Conservation (phyloP, 441 rosid species). For the Aleurites moluccanus region DNA sequence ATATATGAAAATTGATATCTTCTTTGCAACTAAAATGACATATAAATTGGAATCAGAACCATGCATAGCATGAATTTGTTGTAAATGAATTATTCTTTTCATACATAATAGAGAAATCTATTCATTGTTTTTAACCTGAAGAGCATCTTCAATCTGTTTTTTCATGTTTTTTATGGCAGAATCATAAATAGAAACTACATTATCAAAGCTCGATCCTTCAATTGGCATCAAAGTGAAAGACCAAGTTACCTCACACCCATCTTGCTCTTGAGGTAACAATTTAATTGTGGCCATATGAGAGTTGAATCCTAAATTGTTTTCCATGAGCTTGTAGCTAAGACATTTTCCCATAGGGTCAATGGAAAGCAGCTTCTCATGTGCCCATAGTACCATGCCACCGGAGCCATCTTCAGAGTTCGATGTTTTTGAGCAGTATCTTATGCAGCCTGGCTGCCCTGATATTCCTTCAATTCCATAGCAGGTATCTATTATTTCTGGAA, state of each 20-base stretch:
- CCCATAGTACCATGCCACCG: neutral
- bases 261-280: neutral
- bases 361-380: neutral
- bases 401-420: neutral
- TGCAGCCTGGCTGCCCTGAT: slow-evolving; percentile 1
- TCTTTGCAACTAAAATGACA: neutral
- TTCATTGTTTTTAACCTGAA: neutral
- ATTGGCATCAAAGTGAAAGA: neutral
- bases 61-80: neutral
- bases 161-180: neutral
- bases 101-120: neutral
- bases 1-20: neutral
- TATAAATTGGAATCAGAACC: neutral
- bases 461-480: slow-evolving; percentile 3
- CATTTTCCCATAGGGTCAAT: neutral
- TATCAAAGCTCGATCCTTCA: neutral
- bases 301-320: neutral
- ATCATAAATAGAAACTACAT: neutral
- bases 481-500: neutral
- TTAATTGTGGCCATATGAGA: neutral
- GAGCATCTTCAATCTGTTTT: neutral
- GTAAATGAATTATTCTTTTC: neutral
- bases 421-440: neutral
- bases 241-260: neutral
- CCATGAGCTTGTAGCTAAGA: neutral